Evolutionary conservation across 371 early-diverging fungal species (phyloP), one percentile per base, ranked within the genome.

Genomic region (Mortierella sp.): DNA sequence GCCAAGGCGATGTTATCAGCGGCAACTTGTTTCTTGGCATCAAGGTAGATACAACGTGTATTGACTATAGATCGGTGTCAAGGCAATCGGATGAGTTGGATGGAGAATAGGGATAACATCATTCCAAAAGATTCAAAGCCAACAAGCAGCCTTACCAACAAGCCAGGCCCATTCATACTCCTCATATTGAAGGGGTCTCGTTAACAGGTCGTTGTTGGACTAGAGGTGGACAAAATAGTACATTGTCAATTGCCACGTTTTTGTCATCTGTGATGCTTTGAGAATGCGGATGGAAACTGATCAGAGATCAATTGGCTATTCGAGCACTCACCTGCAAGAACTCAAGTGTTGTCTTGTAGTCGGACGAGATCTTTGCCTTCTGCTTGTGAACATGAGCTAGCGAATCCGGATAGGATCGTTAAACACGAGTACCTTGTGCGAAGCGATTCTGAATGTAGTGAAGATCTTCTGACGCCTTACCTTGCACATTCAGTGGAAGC

Each of bases 101-200:
- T 17, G n/a, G 51, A 12, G 16, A 41, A 17, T 3, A 5, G 22
- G 46, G 46, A 5, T 46, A 6, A 5, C 13, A 46, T 13, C 46
- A 25, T 46, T 24, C 13, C 21, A 8, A 14, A 5, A 43, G 27
- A 31, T 24, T 6, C 4, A 22, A 3, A 22, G 29, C 29, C 24
- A 1, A 21, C 21, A 22, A 12, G 5, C 13, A 0, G 41, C 13
- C 64, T 60, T 72, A 86, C 87, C 87, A 78, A 86, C 86, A 9
- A 88, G 79, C 88, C 88, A 88, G 3, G 86, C 88, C 84, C 85
- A 84, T 64, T 85, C 83, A 51, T 82, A 88, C 34, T 84, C 85
- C 14, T 79, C 73, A 46, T 77, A 81, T 1, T 60, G 54, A n/a
- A 85, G 57, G 8, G 80, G 64, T 19, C 53, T 25, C 17, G 79